Conservation (phyloP, 129 eudicot genomes). For the Tanacetum coccineum region DNA sequence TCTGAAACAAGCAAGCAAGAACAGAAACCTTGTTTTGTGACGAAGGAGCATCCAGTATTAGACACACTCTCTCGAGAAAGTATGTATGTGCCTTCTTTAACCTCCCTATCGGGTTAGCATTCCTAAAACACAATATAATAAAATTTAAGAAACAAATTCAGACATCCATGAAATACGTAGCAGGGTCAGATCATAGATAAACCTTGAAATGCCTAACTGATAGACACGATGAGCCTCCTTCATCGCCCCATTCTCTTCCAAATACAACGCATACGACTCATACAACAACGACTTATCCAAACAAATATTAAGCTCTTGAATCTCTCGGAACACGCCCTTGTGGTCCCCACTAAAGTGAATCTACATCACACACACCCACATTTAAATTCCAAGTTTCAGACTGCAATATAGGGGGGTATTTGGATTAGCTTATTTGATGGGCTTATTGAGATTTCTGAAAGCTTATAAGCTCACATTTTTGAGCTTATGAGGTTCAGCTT, state of each 20-base stretch:
- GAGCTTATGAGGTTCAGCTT: no score
- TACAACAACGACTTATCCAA: slow-evolving; percentile 49
- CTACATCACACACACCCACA: slow-evolving; percentile 31
- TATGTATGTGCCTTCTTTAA: slow-evolving; percentile 61
- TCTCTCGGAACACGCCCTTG: slow-evolving; percentile 51
- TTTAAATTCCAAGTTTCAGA: no score
- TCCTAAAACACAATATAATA: slow-evolving; percentile 32
- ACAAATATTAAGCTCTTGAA: slow-evolving; percentile 55
- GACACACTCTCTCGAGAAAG: slow-evolving; percentile 66
- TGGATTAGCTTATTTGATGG: no score
- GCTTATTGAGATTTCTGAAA: no score
- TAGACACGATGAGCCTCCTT: slow-evolving; percentile 58
- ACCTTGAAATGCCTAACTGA: slow-evolving; percentile 83
- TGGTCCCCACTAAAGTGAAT: slow-evolving; percentile 60
- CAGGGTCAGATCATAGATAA: no score
- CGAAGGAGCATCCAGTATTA: slow-evolving; percentile 39
- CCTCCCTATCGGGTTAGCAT: slow-evolving; percentile 82
- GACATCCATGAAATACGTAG: no score
- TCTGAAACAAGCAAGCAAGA: not conserved
- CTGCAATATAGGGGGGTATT: no score
- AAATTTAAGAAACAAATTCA: no score
- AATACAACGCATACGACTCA: slow-evolving; percentile 51
- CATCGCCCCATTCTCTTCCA: slow-evolving; percentile 74
- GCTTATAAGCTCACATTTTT: no score
- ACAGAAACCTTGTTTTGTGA: slow-evolving; percentile 44